Conservation (phyloP, 2,329 filamentous ascomycete species). For the Sordariomycetes sp. region DNA sequence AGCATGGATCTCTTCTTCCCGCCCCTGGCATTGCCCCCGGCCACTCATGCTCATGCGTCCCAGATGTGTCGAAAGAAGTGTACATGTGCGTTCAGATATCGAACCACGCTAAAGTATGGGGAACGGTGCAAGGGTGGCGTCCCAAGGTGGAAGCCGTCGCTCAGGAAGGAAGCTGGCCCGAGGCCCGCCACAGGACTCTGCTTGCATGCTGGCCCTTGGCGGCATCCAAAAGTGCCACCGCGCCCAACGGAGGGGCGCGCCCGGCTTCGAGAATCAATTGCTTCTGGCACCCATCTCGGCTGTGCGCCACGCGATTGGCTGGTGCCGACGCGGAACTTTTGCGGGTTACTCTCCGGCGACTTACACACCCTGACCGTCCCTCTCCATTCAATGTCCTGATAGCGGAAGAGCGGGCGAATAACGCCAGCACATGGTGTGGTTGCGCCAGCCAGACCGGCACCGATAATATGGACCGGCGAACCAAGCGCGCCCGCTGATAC, state of each 20-base stretch:
- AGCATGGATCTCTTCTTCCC: background rate
- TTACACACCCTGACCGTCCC: background rate
- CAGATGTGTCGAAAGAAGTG: too few relatives aligned
- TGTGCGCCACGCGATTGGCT: background rate
- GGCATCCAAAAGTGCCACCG: background rate
- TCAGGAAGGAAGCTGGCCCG: background rate
- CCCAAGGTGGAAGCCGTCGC: background rate
- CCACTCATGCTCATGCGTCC: too few relatives aligned
- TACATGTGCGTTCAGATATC: too few relatives aligned
- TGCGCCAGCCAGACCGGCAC: too few relatives aligned
- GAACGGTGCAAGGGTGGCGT: background rate
- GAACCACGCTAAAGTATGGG: background rate
- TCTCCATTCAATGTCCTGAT: background rate
- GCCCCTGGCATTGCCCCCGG: too few relatives aligned
- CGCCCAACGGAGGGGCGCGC: background rate
- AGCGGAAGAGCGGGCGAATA: background rate
- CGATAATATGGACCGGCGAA: background rate
- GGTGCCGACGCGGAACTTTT: background rate
- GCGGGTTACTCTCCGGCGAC: background rate
- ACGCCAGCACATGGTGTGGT: background rate
- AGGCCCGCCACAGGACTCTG: background rate
- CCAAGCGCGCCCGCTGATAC: background rate
- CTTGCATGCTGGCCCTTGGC: background rate
- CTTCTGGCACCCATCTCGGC: background rate
- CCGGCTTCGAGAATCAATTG: background rate